These are phyloP conservation scores for Quercus phellos DNA, from an alignment of 331 rosid genomes.

Conservation along the genomic window DNA sequence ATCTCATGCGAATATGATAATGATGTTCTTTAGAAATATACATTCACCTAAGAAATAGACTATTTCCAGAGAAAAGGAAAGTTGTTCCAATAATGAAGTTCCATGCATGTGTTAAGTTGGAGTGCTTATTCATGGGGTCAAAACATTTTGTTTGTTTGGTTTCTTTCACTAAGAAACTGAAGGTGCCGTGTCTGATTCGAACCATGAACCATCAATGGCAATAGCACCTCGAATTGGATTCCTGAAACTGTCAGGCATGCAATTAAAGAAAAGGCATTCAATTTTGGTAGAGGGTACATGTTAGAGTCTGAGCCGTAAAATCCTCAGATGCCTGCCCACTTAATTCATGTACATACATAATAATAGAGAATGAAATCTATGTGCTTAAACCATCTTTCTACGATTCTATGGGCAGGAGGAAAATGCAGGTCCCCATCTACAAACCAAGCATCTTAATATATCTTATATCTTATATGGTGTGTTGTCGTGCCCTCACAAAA, in stretches of 20 bases:
- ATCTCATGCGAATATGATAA: background rate
- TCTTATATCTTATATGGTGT: too few species aligned
- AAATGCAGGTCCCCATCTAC: too few species aligned
- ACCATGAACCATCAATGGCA: background rate
- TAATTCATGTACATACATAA: too few species aligned
- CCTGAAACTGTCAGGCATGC: slow-evolving; percentile 1
- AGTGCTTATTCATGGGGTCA: background rate
- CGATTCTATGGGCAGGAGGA: too few species aligned
- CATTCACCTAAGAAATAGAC: background rate
- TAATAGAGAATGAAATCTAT: too few species aligned
- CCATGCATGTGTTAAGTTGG: background rate
- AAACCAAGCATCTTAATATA: too few species aligned
- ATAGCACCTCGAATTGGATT: slow-evolving; percentile 13
- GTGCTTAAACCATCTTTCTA: too few species aligned
- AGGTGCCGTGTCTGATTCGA: slow-evolving; percentile 5
- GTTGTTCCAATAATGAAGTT: background rate
- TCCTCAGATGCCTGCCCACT: too few species aligned
- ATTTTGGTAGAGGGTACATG: background rate
- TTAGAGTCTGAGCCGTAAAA: too few species aligned
- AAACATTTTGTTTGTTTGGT: slow-evolving; percentile 5
- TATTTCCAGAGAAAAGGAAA: background rate
- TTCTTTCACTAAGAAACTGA: background rate
- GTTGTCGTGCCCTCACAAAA: too few species aligned
- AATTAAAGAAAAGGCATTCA: background rate
- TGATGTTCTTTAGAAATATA: background rate